Base-by-base conservation (phyloP, 345 rosid species). In the Punica granatum region DNA sequence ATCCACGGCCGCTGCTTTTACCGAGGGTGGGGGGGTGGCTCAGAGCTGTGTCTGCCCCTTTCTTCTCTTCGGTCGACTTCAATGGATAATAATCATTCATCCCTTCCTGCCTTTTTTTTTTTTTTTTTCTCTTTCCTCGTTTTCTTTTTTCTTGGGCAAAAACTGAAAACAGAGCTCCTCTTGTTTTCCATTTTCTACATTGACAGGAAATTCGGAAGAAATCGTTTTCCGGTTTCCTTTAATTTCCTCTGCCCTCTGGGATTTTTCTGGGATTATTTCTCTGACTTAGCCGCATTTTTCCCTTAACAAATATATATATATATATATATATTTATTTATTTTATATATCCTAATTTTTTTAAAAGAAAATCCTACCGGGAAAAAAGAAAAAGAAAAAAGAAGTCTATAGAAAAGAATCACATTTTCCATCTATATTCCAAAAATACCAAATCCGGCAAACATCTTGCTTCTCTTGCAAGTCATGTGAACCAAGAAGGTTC, bases 201-300 rank as follows among this genome's bases (percentile, higher is more conserved):
- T 0, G 21, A 33, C 31, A 23, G 3, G 23, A 10, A 6, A 26
- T 46, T 15, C 53, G 53, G 34, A 34, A 19, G 32, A 35, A 70
- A 68, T 77, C 70, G 48, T 67, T 59, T 63, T 69, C 73, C 49
- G 33, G 65, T 65, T 70, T 49, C 66, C 75, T 30, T 34, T 60
- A 41, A 41, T 30, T 62, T 7, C 21, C 32, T 60, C 72, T 69
- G 72, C 58, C 19, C 33, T 34, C 66, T 48, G 64, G 63, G 66
- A 69, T n/a, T 65, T 77, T 68, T 42, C 43, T 31, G 23, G 30
- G 60, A 74, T 69, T 33, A 12, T 60, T 34, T 61, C 30, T 65
- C 78, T 48, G 75, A 68, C 71, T 60, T 72, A 64, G 80, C 78
- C 72, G 81, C 78, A 76, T 69, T 78, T 72, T 80, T 80, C 81